These are phyloP conservation scores for Paragyromitra xinjiangensis DNA, from an alignment of 495 filamentous ascomycete genomes.

Conservation along the genomic window DNA sequence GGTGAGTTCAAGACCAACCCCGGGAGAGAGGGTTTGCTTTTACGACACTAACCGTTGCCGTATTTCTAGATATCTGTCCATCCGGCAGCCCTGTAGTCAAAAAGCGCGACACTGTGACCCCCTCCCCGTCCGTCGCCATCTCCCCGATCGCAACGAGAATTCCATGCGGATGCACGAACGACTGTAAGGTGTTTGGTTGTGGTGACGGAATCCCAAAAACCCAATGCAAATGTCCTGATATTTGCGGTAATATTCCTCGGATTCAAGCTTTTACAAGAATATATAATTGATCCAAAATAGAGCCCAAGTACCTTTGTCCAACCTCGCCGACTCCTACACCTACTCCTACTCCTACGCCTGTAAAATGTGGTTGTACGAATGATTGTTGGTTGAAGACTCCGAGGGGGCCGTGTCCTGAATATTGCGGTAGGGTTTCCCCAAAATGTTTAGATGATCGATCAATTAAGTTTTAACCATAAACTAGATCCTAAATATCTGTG, in stretches of 20 bases:
- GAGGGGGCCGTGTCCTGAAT: not conserved
- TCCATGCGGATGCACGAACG: no score
- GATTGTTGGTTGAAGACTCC: not conserved
- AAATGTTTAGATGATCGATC: not conserved
- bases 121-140: not conserved
- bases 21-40: not conserved
- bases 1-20: not conserved
- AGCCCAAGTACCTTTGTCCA: no score
- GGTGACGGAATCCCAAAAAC: no score
- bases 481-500: constrained; percentile 2
- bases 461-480: not conserved
- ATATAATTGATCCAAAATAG: no score
- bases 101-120: not conserved
- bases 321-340: not conserved
- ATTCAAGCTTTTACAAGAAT: no score
- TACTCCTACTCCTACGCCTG: not conserved
- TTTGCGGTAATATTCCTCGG: no score
- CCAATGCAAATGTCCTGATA: no score
- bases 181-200: no score
- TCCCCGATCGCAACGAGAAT: not conserved
- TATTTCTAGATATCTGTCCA: no score
- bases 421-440: not conserved
- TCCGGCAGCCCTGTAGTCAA: not conserved
- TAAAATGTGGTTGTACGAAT: constrained; percentile 11
- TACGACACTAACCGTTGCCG: not conserved